These are phyloP conservation scores for Incumbomyces lentus DNA, from an alignment of 2,329 filamentous ascomycete species.

Conservation along the genomic window DNA sequence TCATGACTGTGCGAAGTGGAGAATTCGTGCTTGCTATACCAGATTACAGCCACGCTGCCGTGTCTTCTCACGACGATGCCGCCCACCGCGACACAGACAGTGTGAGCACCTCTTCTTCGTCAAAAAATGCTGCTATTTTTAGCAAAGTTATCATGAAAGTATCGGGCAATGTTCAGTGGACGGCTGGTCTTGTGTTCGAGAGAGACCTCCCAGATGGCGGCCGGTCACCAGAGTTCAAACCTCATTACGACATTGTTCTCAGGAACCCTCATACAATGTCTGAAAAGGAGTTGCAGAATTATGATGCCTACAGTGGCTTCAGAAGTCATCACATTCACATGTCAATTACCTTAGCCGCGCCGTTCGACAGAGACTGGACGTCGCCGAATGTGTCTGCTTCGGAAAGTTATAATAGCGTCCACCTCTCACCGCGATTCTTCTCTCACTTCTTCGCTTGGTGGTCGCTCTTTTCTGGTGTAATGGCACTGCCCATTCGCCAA, in stretches of 20 bases:
- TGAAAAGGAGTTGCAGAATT: slow-evolving; percentile 39
- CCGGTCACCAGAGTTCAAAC: slow-evolving; percentile 77
- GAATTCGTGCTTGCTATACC: slow-evolving; percentile 92
- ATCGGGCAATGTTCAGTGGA: slow-evolving; percentile 89
- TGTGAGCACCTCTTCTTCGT: slow-evolving; percentile 51
- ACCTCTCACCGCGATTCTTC: slow-evolving; percentile 90
- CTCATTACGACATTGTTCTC: slow-evolving; percentile 83
- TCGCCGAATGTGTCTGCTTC: slow-evolving; percentile 64
- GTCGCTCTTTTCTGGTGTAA: slow-evolving; percentile 87
- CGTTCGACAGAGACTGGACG: slow-evolving; percentile 76
- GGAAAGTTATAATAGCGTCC: slow-evolving; percentile 89
- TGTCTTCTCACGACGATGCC: slow-evolving; percentile 44
- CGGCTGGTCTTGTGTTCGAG: slow-evolving; percentile 86
- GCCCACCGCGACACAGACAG: slow-evolving; percentile 45
- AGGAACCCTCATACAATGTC: slow-evolving; percentile 69
- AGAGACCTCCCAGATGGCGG: slow-evolving; percentile 61
- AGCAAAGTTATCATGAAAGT: slow-evolving; percentile 99
- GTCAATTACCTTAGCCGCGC: slow-evolving; percentile 81
- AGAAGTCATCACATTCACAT: slow-evolving; percentile 93
- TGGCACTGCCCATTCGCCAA: slow-evolving; percentile 90
- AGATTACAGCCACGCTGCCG: slow-evolving; percentile 80
- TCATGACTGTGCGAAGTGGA: slow-evolving; percentile 92
- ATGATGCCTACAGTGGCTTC: slow-evolving; percentile 95
- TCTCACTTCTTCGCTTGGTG: slow-evolving; percentile 98
- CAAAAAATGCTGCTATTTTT: slow-evolving; percentile 70